These are phyloP conservation scores for Hanseniaspora osmophila DNA, from an alignment of 805 yeast genomes.

Conservation along the genomic window DNA sequence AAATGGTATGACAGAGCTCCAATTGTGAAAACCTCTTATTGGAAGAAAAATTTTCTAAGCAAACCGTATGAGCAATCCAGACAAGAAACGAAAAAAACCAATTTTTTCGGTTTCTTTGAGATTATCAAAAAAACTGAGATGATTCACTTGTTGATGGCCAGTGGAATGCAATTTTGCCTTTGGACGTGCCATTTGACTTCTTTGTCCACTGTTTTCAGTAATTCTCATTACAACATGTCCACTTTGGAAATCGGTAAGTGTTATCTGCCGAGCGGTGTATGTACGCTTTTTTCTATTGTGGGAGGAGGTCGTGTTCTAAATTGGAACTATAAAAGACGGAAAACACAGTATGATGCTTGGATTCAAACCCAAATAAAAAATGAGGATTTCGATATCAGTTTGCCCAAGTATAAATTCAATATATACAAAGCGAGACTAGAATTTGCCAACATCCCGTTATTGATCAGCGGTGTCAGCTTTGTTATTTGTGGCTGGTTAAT, in stretches of 20 bases:
- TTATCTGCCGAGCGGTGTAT: slow-evolving; percentile 62
- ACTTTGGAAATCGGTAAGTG: slow-evolving; percentile 55
- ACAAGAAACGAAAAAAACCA: slow-evolving; percentile 11
- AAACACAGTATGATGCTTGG: slow-evolving; percentile 14
- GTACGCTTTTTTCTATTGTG: slow-evolving; percentile 48
- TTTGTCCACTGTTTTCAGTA: slow-evolving; percentile 36
- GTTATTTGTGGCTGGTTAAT: slow-evolving; percentile 65
- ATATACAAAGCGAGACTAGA: slow-evolving; percentile 41
- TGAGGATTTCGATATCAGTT: slow-evolving; percentile 11
- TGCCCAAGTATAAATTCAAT: slow-evolving; percentile 30
- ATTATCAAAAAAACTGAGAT: slow-evolving; percentile 33
- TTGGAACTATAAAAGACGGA: slow-evolving; percentile 21
- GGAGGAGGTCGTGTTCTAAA: slow-evolving; percentile 44
- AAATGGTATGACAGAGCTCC: slow-evolving; percentile 30
- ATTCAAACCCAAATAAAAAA: slow-evolving; percentile 12
- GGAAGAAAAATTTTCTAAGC: slow-evolving; percentile 10
- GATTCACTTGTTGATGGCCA: slow-evolving; percentile 36
- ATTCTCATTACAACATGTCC: slow-evolving; percentile 34
- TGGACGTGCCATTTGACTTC: slow-evolving; percentile 65
- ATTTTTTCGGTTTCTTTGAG: slow-evolving; percentile 27
- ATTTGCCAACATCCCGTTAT: slow-evolving; percentile 30
- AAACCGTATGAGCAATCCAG: slow-evolving; percentile 21
- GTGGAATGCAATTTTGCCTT: slow-evolving; percentile 47
- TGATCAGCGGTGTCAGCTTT: slow-evolving; percentile 26
- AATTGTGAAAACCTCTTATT: slow-evolving; percentile 17